These are phyloP conservation scores for Yamadazyma dushanensis DNA, from an alignment of 1,139 yeast genomes.

Conservation along the genomic window DNA sequence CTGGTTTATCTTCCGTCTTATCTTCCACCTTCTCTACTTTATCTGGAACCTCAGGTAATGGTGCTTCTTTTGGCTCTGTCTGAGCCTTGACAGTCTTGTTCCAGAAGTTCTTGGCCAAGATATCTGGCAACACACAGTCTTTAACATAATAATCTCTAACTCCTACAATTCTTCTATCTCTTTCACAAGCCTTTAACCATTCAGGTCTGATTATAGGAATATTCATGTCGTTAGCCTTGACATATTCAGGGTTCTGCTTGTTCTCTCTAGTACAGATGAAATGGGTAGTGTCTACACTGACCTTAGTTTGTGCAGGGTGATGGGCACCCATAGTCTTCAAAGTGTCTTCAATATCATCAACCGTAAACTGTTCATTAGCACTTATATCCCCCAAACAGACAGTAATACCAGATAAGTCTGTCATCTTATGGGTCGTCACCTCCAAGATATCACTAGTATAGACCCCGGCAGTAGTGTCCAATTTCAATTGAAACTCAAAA, in stretches of 20 bases:
- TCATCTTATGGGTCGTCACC: slow-evolving; percentile 91
- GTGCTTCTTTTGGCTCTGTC: slow-evolving; percentile 3
- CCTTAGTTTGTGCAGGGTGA: slow-evolving; percentile 63
- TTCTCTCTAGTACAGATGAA: slow-evolving; percentile 74
- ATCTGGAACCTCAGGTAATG: slow-evolving; percentile 8
- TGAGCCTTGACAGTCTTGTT: slow-evolving; percentile 10
- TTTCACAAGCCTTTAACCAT: slow-evolving; percentile 93
- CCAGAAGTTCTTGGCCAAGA: slow-evolving; percentile 48
- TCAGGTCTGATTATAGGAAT: slow-evolving; percentile 96
- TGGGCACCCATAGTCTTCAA: slow-evolving; percentile 76
- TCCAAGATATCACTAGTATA: slow-evolving; percentile 67
- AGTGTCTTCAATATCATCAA: slow-evolving; percentile 62
- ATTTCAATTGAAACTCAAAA: slow-evolving; percentile 75
- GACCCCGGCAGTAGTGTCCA: slow-evolving; percentile 88
- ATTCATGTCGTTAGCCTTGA: slow-evolving; percentile 80
- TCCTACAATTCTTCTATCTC: slow-evolving; percentile 87
- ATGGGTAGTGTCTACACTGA: slow-evolving; percentile 91
- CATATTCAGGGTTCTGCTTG: slow-evolving; percentile 58
- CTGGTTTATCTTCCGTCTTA: slow-evolving; percentile 2
- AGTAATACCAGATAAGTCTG: slow-evolving; percentile 90
- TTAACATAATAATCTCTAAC: slow-evolving; percentile 80
- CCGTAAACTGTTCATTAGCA: slow-evolving; percentile 56
- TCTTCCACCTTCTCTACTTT: background rate
- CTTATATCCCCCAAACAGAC: slow-evolving; percentile 85
- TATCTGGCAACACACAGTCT: slow-evolving; percentile 50